Percentiles rank a stretch among this genome's conserved stretches.
Conservation (phyloP, 1,139 yeast genomes). For the Wickerhamomyces sp. region DNA sequence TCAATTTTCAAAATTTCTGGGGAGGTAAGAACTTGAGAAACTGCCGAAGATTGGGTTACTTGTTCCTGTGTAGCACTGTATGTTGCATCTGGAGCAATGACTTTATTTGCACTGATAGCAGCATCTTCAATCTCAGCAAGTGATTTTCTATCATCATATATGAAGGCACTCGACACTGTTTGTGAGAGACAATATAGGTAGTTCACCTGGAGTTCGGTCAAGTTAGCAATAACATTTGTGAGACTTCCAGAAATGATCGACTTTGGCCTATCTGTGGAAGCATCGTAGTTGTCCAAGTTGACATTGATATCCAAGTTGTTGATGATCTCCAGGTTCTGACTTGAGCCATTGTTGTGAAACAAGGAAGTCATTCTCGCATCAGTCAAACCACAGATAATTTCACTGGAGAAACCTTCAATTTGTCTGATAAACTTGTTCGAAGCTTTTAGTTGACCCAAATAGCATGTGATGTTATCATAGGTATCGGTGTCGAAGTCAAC, state of each 20-base stretch:
- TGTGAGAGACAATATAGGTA: slow-evolving; percentile 53
- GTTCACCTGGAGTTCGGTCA: slow-evolving; percentile 75
- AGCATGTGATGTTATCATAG: slow-evolving; percentile 62
- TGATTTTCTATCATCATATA: slow-evolving; percentile 31
- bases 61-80: slow-evolving; percentile 16
- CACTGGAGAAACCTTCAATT: slow-evolving; percentile 36
- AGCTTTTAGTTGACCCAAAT: slow-evolving; percentile 80
- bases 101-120: slow-evolving; percentile 40
- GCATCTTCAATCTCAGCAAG: slow-evolving; percentile 58
- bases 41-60: slow-evolving; percentile 17
- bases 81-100: slow-evolving; percentile 26
- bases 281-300: slow-evolving; percentile 51
- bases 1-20: slow-evolving; percentile 38
- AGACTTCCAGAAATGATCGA: slow-evolving; percentile 54
- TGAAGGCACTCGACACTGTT: slow-evolving; percentile 54
- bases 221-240: slow-evolving; percentile 58
- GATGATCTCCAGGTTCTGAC: slow-evolving; percentile 61
- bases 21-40: background rate
- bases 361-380: slow-evolving; percentile 61
- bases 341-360: slow-evolving; percentile 43
- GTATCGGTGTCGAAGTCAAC: slow-evolving; percentile 35
- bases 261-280: slow-evolving; percentile 43
- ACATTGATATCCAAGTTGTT: slow-evolving; percentile 65
- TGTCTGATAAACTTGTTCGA: slow-evolving; percentile 48
- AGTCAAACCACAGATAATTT: slow-evolving; percentile 62